These are phyloP conservation scores for Musa schizocarpa DNA, from an alignment of 176 grass and related monocot species.

Conservation along the genomic window DNA sequence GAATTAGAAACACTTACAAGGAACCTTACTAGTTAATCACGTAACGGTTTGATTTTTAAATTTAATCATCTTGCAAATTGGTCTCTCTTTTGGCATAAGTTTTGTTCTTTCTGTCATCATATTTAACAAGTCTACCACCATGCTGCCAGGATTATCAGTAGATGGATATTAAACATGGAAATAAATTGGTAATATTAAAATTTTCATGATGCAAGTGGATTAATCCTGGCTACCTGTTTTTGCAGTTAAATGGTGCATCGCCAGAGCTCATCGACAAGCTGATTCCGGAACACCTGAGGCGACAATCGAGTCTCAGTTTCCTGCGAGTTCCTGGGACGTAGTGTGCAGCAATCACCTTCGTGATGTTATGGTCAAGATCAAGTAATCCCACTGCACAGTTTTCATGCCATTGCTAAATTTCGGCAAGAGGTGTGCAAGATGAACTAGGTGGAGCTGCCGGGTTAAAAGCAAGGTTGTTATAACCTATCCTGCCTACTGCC, in stretches of 20 bases:
- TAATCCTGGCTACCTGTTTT: conserved; percentile 16
- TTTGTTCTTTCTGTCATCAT: not conserved
- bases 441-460: not conserved
- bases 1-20: too few species aligned
- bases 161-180: not conserved
- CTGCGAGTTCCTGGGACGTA: conserved; percentile 28
- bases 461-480: not conserved
- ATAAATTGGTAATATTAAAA: too few species aligned
- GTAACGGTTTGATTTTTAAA: too few species aligned
- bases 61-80: too few species aligned
- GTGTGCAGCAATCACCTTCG: not conserved
- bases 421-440: not conserved
- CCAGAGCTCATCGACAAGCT: conserved; percentile 70
- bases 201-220: not conserved
- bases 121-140: too few species aligned
- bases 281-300: conserved; percentile 68
- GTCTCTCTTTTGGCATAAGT: too few species aligned
- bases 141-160: not conserved
- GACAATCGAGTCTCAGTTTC: conserved; percentile 47
- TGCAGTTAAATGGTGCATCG: conserved; percentile 61
- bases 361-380: not conserved
- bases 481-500: not conserved
- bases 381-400: not conserved
- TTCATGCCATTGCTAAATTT: not conserved
- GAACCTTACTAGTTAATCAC: too few species aligned